Percentiles rank a stretch among this genome's conserved stretches.
phyloP scores from a whole-genome alignment of 2,329 filamentous ascomycete genomes.

The Aspergillus melleus region DNA sequence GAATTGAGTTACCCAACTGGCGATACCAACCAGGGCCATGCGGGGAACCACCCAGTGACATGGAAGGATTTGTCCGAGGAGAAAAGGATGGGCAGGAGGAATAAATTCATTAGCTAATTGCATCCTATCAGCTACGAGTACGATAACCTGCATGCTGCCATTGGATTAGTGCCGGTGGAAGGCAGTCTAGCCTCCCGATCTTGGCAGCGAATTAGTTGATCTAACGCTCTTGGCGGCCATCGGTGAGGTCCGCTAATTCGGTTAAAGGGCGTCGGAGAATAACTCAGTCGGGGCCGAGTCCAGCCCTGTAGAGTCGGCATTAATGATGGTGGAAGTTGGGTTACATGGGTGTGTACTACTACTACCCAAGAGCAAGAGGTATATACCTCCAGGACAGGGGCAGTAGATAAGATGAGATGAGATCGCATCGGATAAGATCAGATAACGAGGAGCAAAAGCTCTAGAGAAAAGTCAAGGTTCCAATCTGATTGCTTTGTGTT shows the following conservation, averaged over 20 bases:
- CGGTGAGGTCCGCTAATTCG: neutral
- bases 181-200: neutral
- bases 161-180: neutral
- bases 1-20: neutral
- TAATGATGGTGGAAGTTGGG: no score
- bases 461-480: no score
- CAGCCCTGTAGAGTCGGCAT: neutral
- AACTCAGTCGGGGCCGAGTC: neutral
- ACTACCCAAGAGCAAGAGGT: no score
- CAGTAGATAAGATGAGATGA: conserved; percentile 1
- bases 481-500: no score
- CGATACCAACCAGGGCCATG: neutral
- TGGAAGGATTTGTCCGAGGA: neutral
- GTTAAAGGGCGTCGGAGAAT: neutral
- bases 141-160: neutral
- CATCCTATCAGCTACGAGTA: neutral
- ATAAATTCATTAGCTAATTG: conserved; percentile 3
- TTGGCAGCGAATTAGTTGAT: neutral
- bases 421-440: neutral
- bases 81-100: neutral
- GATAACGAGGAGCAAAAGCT: no score
- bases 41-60: neutral
- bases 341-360: no score
- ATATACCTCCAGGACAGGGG: neutral
- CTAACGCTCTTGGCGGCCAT: neutral